These are phyloP conservation scores for Diaporthe ampelina DNA, from an alignment of 2,329 filamentous ascomycete genomes.

Conservation along the genomic window DNA sequence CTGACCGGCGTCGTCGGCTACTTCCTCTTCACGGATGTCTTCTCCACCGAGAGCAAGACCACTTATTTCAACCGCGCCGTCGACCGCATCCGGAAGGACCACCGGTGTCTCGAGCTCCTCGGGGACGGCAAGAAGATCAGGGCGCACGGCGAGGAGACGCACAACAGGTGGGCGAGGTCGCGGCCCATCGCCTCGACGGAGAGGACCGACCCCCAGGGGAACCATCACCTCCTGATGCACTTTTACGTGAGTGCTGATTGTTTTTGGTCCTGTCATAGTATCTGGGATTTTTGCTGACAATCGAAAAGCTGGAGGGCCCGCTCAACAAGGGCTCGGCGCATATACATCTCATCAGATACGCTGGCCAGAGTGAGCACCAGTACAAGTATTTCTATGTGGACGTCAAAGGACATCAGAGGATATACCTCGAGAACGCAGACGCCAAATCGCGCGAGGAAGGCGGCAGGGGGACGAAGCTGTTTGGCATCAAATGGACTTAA, in stretches of 20 bases:
- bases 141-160: conserved; percentile 85
- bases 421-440: conserved; percentile 76
- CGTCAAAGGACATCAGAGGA: conserved; percentile 76
- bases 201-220: conserved; percentile 79
- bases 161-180: conserved; percentile 83
- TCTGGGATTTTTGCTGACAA: conserved; percentile 80
- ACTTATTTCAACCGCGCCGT: conserved; percentile 91
- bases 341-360: conserved; percentile 81
- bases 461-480: conserved; percentile 65
- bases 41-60: conserved; percentile 87
- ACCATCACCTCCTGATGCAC: conserved; percentile 85
- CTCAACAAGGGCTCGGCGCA: conserved; percentile 79
- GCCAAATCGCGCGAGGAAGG: conserved; percentile 50
- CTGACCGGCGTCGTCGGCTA: conserved; percentile 85
- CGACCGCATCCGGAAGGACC: conserved; percentile 80
- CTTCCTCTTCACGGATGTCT: conserved; percentile 85
- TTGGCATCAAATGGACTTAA: conserved; percentile 73
- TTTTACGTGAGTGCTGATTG: conserved; percentile 76
- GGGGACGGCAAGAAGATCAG: conserved; percentile 82
- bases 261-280: conserved; percentile 70
- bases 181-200: conserved; percentile 75
- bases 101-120: conserved; percentile 79
- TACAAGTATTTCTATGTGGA: conserved; percentile 88
- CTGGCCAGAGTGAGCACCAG: conserved; percentile 76
- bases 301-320: conserved; percentile 81